These are phyloP conservation scores for Cercospora sp. DNA, from an alignment of 2,329 filamentous ascomycete species.

Conservation along the genomic window DNA sequence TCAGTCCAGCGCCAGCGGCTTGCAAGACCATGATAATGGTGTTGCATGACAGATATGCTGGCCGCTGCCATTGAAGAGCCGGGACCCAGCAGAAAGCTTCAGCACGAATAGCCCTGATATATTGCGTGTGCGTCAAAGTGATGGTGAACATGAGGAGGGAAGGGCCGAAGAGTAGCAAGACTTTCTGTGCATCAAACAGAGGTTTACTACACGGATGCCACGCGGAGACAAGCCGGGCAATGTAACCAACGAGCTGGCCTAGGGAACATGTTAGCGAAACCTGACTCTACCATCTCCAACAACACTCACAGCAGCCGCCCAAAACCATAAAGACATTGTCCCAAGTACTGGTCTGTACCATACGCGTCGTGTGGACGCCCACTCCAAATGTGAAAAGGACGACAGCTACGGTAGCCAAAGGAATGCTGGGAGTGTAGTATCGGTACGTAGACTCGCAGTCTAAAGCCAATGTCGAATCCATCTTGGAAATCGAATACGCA, in stretches of 20 bases:
- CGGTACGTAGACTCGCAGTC: background rate
- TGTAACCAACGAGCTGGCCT: conserved; percentile 9
- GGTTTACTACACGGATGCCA: conserved; percentile 9
- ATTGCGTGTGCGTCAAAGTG: conserved; percentile 1
- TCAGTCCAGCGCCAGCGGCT: conserved; percentile 4
- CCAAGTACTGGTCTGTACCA: conserved; percentile 6
- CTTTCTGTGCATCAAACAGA: conserved; percentile 8
- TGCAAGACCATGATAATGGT: conserved; percentile 3
- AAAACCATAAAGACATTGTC: conserved; percentile 17
- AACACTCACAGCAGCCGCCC: conserved; percentile 4
- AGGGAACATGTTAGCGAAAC: background rate
- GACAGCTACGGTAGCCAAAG: conserved; percentile 11
- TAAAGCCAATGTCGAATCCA: background rate
- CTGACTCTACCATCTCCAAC: background rate
- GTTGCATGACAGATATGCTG: conserved; percentile 10
- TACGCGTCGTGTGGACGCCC: background rate
- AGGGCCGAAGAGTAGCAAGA: conserved; percentile 16
- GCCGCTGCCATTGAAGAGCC: conserved; percentile 1
- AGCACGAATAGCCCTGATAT: conserved; percentile 8
- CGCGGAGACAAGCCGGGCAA: conserved; percentile 1
- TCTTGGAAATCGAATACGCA: background rate
- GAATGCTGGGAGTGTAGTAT: conserved; percentile 11
- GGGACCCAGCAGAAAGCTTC: conserved; percentile 9
- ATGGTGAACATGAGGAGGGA: conserved; percentile 18
- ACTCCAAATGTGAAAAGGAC: conserved; percentile 6